Evolutionary conservation across 108 stramenopile genomes (phyloP), one percentile per base, ranked within the genome.

Genomic region (Epipyxis sp.): DNA sequence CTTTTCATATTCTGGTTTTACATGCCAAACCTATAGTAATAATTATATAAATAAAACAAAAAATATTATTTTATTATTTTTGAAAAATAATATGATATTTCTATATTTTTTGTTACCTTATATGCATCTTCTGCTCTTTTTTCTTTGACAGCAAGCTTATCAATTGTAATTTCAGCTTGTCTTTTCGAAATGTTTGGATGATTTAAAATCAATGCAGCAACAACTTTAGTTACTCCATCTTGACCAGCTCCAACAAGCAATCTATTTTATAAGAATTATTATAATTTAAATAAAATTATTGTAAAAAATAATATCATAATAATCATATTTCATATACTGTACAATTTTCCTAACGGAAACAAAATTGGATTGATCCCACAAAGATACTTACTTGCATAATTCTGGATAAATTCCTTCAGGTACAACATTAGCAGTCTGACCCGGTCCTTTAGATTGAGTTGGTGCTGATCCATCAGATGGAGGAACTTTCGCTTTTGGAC

Each of bases 11-110:
- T 74, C 71, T 32, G 71, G 32, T 6, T 32, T 13, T 6, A 74
- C 25, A 32, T 74, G 42, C 71, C 71, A 74, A 39, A 74, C 71
- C 6, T 39, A n/a, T n/a, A n/a, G n/a, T n/a, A n/a, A n/a, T n/a
- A n/a, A n/a, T n/a, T n/a, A n/a, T n/a, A n/a, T n/a, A n/a, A n/a
- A n/a, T n/a, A n/a, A n/a, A n/a, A n/a, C n/a, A n/a, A n/a, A n/a
- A n/a, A n/a, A n/a, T n/a, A n/a, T n/a, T n/a, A n/a, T n/a, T n/a
- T n/a, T n/a, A n/a, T n/a, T n/a, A n/a, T n/a, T n/a, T n/a, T n/a
- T n/a, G n/a, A n/a, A n/a, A n/a, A n/a, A n/a, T n/a, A n/a, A n/a
- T n/a, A n/a, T n/a, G n/a, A n/a, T n/a, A n/a, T n/a, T n/a, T n/a
- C n/a, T n/a, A n/a, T n/a, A n/a, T n/a, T n/a, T n/a, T n/a, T n/a